These are phyloP conservation scores for Carex arenaria DNA, from an alignment of 202 grass and related monocot genomes.

Conservation along the genomic window DNA sequence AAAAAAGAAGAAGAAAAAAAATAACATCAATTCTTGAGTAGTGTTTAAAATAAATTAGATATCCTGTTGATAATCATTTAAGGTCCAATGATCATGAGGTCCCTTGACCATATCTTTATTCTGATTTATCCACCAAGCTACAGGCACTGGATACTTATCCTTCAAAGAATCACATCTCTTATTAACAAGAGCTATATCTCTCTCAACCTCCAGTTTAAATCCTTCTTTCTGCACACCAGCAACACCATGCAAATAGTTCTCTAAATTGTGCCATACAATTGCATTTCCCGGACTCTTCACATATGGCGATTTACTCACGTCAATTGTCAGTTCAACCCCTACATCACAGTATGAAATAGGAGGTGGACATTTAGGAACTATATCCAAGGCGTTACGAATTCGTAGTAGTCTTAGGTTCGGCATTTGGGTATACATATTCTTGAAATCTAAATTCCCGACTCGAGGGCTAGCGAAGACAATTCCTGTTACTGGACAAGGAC, in stretches of 20 bases:
- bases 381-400: slow-evolving; percentile 44
- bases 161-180: slow-evolving; percentile 50
- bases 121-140: slow-evolving; percentile 48
- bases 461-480: slow-evolving; percentile 50
- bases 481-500: slow-evolving; percentile 29
- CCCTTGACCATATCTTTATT: slow-evolving; percentile 64
- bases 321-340: slow-evolving; percentile 48
- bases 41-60: too few species aligned
- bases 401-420: slow-evolving; percentile 37
- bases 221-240: slow-evolving; percentile 44
- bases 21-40: too few species aligned
- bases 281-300: slow-evolving; percentile 36
- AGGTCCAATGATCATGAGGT: slow-evolving; percentile 33
- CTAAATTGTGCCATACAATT: slow-evolving; percentile 50
- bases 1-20: too few species aligned
- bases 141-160: slow-evolving; percentile 46
- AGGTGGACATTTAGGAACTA: slow-evolving; percentile 52
- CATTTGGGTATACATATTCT: slow-evolving; percentile 27
- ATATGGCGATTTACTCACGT: slow-evolving; percentile 51
- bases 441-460: slow-evolving; percentile 58
- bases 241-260: slow-evolving; percentile 59
- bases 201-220: slow-evolving; percentile 40
- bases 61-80: slow-evolving; percentile 41
- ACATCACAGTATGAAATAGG: slow-evolving; percentile 39
- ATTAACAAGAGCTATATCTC: slow-evolving; percentile 63